A percentile compares a stretch with the other conserved stretches of the same genome.
These are phyloP conservation scores for Penicillium sp. DNA, from an alignment of 2,329 filamentous ascomycete genomes.

Conservation along the genomic window DNA sequence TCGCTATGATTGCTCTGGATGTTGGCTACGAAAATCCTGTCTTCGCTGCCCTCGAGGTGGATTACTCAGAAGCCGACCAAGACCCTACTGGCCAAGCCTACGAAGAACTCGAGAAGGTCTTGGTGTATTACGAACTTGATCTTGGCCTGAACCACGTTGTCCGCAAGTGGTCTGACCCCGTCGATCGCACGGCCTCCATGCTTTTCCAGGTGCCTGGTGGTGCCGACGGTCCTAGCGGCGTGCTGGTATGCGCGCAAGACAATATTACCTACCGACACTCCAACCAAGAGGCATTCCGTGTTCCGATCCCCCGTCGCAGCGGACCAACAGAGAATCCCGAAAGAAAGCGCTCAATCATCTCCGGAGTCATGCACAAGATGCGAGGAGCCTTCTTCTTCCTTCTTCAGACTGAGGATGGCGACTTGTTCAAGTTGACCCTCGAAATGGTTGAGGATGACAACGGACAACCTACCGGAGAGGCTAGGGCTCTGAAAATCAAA, in stretches of 20 bases:
- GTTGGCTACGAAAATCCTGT: slow-evolving; percentile 97
- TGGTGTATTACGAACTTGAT: slow-evolving; percentile 98
- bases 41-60: slow-evolving; percentile 91
- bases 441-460: slow-evolving; percentile 82
- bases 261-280: slow-evolving; percentile 97
- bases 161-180: slow-evolving; percentile 90
- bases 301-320: slow-evolving; percentile 82
- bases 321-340: slow-evolving; percentile 91
- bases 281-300: slow-evolving; percentile 84
- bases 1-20: slow-evolving; percentile 83
- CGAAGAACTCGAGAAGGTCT: slow-evolving; percentile 78
- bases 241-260: slow-evolving; percentile 91
- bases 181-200: slow-evolving; percentile 84
- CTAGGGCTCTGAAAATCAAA: slow-evolving; percentile 84
- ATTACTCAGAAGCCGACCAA: slow-evolving; percentile 88
- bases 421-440: slow-evolving; percentile 93
- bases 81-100: slow-evolving; percentile 83
- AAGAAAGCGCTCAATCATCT: slow-evolving; percentile 81
- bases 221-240: slow-evolving; percentile 88
- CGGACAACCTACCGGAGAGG: slow-evolving; percentile 76
- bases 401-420: slow-evolving; percentile 94
- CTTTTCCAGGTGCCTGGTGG: slow-evolving; percentile 96
- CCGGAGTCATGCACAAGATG: slow-evolving; percentile 96
- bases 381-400: slow-evolving; percentile 97
- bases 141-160: slow-evolving; percentile 96